These are phyloP conservation scores for Apiotrichum gamsii DNA, from an alignment of 1,284 basidiomycete species.

Conservation along the genomic window DNA sequence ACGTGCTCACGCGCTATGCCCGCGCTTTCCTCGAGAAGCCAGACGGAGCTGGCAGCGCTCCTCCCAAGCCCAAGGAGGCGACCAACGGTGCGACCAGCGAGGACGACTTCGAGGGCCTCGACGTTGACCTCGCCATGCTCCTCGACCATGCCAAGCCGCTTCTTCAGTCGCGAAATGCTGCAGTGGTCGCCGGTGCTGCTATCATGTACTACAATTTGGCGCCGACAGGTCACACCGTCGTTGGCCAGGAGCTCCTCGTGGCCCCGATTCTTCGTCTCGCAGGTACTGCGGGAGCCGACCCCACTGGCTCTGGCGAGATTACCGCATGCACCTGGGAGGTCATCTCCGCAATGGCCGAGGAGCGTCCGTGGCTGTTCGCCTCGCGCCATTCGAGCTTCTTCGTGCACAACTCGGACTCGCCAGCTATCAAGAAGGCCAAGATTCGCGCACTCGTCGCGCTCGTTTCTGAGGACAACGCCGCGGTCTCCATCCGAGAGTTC, in stretches of 20 bases:
- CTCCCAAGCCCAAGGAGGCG: background rate
- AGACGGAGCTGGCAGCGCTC: constrained; percentile 23
- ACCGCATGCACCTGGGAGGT: constrained; percentile 68
- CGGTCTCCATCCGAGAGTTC: constrained; percentile 68
- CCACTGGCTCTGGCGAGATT: constrained; percentile 58
- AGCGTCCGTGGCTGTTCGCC: constrained; percentile 59
- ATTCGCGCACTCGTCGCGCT: constrained; percentile 63
- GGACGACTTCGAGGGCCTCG: constrained; percentile 58
- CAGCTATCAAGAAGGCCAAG: constrained; percentile 64
- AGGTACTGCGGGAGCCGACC: constrained; percentile 50
- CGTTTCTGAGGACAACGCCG: constrained; percentile 61
- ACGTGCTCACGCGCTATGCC: constrained; percentile 68
- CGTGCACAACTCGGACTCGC: constrained; percentile 60
- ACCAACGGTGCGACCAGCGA: constrained; percentile 13
- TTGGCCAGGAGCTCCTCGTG: constrained; percentile 38
- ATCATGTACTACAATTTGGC: constrained; percentile 69
- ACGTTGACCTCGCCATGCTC: constrained; percentile 62
- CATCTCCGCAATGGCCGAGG: constrained; percentile 58
- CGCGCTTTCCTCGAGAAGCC: constrained; percentile 77
- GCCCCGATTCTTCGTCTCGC: constrained; percentile 38
- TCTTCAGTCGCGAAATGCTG: constrained; percentile 76
- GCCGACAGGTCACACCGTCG: constrained; percentile 47
- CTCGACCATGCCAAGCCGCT: constrained; percentile 67
- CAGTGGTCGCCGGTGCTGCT: constrained; percentile 69
- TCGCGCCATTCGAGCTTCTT: constrained; percentile 61